These are phyloP conservation scores for Pseudogymnoascus sp. DNA, from an alignment of 2,329 filamentous ascomycete genomes.

Conservation along the genomic window DNA sequence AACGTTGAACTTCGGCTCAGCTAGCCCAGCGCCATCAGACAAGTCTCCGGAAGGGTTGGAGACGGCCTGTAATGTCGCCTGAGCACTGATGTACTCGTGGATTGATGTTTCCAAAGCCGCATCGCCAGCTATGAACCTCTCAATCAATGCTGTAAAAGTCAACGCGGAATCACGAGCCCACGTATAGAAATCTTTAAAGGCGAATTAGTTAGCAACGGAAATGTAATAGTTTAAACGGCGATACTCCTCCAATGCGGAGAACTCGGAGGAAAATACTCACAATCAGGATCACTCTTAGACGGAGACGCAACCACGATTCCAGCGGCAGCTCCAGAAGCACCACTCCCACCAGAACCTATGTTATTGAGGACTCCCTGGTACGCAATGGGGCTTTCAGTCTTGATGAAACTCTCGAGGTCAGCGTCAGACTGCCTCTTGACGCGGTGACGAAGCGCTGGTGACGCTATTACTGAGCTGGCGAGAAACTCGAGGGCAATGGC, in stretches of 20 bases:
- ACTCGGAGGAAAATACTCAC: conserved; percentile 30
- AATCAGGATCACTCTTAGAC: conserved; percentile 44
- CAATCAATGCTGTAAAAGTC: conserved; percentile 59
- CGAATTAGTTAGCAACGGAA: not conserved
- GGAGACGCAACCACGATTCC: conserved; percentile 53
- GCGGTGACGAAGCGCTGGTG: not conserved
- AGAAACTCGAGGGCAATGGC: not conserved
- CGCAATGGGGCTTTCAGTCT: not conserved
- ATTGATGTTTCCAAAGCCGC: conserved; percentile 47
- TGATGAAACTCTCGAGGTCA: not conserved
- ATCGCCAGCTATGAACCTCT: conserved; percentile 45
- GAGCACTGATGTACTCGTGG: conserved; percentile 57
- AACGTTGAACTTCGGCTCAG: conserved; percentile 65
- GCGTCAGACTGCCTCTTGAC: not conserved
- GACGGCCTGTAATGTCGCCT: conserved; percentile 48
- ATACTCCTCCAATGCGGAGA: not conserved
- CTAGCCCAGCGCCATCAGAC: conserved; percentile 42
- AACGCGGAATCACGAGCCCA: conserved; percentile 71
- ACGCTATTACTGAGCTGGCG: not conserved
- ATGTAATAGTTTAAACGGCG: not conserved
- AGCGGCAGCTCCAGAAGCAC: conserved; percentile 19
- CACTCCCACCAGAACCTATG: not conserved
- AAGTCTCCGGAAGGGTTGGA: conserved; percentile 48
- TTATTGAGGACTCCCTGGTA: not conserved
- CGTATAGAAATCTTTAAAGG: conserved; percentile 57